Base-by-base conservation (phyloP, 345 rosid genomes). In the Lagerstroemia speciosa region DNA sequence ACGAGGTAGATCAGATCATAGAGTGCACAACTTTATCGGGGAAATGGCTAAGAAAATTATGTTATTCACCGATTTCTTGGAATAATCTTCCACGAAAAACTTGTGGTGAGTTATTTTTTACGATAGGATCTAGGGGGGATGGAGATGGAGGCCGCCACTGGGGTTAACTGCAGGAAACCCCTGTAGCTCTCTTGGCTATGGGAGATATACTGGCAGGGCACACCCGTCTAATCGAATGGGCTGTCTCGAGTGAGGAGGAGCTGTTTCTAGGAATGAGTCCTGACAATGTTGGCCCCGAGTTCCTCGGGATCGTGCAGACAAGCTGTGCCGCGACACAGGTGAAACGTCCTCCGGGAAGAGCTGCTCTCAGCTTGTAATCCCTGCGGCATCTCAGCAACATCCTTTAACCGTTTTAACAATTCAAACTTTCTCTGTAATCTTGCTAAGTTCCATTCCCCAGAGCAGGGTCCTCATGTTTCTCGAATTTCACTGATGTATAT, bases 91-190 rank as follows among this genome's bases (percentile, higher is more conserved):
- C n/a, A n/a, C n/a, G n/a, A n/a, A n/a, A n/a, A n/a, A n/a, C n/a
- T n/a, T n/a, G n/a, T n/a, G n/a, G n/a, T n/a, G n/a, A n/a, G 36
- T 41, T n/a, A 10, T 1, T 50, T 3, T 67, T 46, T 68, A 15
- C 10, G 53, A 52, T 52, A 93, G 99, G 80, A 93, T 93, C 3
- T 45, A 55, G 36, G 87, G 80, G 24, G 96, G 93, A 46, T 91
- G 96, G 96, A 97, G 99, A 12, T 93, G 99, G 99, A 89, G 99
- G 46, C 72, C 91, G 32, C 91, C 99, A 37, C 58, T 93, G 67
- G 99, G 91, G 1, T 77, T 93, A 48, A n/a, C n/a, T n/a, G 99
- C 99, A 0, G 97, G 95, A n/a, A 22, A 77, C 91, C 58, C 99
- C 99, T 8, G 99, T 96, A 16, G 50, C 74, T 72, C 85, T 93